These are phyloP conservation scores for Diplodia sapinea DNA, from an alignment of 2,329 filamentous ascomycete species.

Conservation along the genomic window DNA sequence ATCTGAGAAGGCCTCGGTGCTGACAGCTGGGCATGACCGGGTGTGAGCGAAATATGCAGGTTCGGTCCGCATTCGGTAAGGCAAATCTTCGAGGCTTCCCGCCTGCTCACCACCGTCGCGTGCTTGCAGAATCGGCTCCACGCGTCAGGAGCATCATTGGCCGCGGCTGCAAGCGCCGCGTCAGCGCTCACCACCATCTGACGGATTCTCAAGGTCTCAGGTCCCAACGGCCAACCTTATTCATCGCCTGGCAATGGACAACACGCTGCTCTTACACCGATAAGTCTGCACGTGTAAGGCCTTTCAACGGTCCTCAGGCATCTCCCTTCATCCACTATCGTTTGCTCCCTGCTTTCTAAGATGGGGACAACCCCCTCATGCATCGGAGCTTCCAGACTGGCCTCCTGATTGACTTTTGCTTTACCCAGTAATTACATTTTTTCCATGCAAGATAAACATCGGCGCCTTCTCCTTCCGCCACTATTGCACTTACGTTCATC, in stretches of 20 bases:
- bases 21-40: constrained; percentile 2
- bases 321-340: too few relatives aligned
- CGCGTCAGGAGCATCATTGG: constrained; percentile 13
- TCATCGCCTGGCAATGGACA: neutral
- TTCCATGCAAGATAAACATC: too few relatives aligned
- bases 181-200: neutral
- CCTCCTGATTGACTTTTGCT: too few relatives aligned
- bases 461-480: too few relatives aligned
- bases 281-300: neutral
- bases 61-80: neutral
- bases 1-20: neutral
- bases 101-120: constrained; percentile 5
- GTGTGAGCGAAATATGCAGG: neutral
- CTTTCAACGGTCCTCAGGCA: too few relatives aligned
- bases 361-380: too few relatives aligned
- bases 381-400: too few relatives aligned
- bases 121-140: constrained; percentile 8
- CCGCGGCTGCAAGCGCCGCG: constrained; percentile 1
- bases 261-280: neutral
- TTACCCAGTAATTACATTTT: too few relatives aligned
- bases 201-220: neutral
- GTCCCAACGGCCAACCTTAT: neutral
- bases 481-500: too few relatives aligned
- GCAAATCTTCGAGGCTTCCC: constrained; percentile 2
- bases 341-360: too few relatives aligned